phyloP scores from a whole-genome alignment of 2,329 filamentous ascomycete species.

The Boeremia lycopersici region DNA sequence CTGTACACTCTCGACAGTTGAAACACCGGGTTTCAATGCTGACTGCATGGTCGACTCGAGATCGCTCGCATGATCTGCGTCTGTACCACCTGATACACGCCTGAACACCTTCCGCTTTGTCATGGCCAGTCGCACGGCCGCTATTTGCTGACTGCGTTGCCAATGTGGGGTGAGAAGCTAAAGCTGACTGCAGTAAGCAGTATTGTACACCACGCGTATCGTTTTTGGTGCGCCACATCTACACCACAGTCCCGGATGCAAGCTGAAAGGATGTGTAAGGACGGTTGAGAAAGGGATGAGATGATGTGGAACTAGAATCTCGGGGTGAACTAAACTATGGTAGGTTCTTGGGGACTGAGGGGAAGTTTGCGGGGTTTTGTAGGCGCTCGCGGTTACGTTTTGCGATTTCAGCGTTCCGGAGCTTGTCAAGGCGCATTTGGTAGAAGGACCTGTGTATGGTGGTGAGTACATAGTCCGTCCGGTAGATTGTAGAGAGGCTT shows the following conservation, averaged over 20 bases:
- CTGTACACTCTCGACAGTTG: neutral
- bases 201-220: conserved; percentile 1
- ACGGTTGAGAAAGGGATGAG: neutral
- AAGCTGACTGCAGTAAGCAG: conserved; percentile 30
- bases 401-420: conserved; percentile 77
- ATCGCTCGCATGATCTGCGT: conserved; percentile 16
- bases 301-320: neutral
- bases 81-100: conserved; percentile 24
- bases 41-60: conserved; percentile 20
- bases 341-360: conserved; percentile 74
- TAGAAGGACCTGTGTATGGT: conserved; percentile 71
- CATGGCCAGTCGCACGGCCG: conserved; percentile 22
- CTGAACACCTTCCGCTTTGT: conserved; percentile 13
- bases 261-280: conserved; percentile 3
- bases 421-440: conserved; percentile 79
- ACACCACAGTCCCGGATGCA: neutral
- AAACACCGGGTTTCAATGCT: conserved; percentile 1
- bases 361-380: conserved; percentile 79
- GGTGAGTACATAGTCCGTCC: neutral
- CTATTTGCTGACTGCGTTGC: conserved; percentile 44
- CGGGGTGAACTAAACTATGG: conserved; percentile 25
- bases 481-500: conserved; percentile 14
- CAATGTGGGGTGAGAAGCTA: conserved; percentile 25
- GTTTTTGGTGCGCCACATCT: neutral
- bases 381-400: conserved; percentile 82